Base-by-base conservation (phyloP, 495 filamentous ascomycete species). In the Aspergillus diversus region DNA sequence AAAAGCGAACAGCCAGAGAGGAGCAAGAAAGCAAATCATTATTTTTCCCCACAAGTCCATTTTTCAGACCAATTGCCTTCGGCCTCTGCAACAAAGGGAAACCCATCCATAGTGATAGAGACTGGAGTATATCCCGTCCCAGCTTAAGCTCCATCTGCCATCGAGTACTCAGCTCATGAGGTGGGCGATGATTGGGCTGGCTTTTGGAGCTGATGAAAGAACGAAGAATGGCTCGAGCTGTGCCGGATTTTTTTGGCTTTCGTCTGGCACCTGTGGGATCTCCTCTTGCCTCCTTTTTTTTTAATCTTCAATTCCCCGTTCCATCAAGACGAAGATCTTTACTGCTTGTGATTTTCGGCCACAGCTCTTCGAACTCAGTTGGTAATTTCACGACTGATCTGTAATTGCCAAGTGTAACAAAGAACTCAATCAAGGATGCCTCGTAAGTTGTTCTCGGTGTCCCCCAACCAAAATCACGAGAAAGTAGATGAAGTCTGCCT, bases 21-120 rank as follows among this genome's bases (percentile, higher is more conserved):
- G 17, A 59, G 51, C 17, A 31, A 57, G 12, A 54, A 11, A 34
- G 47, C 47, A 50, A 32, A 59, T 59, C 43, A 59, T 50, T 50
- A 31, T 52, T 57, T 43, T 52, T 57, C 53, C 21, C 43, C 53
- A 57, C 53, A 51, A 57, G 54, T 9, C 32, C 46, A 57, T 57
- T 63, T 57, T 42, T 57, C 43, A 34, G 31, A 48, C 59, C 34
- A 42, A 49, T 55, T 52, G 50, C 27, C 39, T 54, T 16, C 52
- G 32, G 33, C n/a, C 32, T 15, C 34, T 4, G 34, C 27, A 33
- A 33, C 7, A 50, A 49, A 34, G 32, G 7, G 27, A 54, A 33
- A 15, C 13, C 31, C 33, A 33, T 12, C 15, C 21, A 34, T 54
- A 54, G 11, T 33, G 16, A 11, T 33, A 12, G 51, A 27, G 21